Base-by-base conservation (phyloP, 192 early-diverging fungal genomes). In the Coemansia sp. region DNA sequence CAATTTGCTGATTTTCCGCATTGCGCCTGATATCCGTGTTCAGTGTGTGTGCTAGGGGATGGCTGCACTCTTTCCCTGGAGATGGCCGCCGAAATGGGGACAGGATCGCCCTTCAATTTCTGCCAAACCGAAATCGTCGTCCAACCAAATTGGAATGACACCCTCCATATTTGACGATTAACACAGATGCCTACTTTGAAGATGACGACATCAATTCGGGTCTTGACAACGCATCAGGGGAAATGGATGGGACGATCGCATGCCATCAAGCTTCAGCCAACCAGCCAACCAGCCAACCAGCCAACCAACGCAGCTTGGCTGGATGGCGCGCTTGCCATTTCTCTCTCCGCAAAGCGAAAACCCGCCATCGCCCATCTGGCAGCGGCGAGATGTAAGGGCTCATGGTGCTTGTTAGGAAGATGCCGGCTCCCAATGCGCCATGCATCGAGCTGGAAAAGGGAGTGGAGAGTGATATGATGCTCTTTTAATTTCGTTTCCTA, bases 81-180 rank as follows among this genome's bases (percentile, higher is more conserved):
- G 46, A 49, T 42, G 43, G 46, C 46, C 46, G 46, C 46, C 18
- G 21, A 48, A 48, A 48, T 35, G 43, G 43, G 46, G 46, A 56
- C 26, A 56, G 53, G 53, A 56, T 56, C 53, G 53, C 53, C 53
- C 15, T 49, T 56, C 53, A 31, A 33, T 56, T 33, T 56, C 31
- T 56, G 53, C 12, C 23, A 23, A 29, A 52, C n/a, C 23, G 21
- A n/a, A 52, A 7, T 52, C 28, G 20, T 25, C n/a, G 51, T n/a
- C 51, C 51, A 56, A 56, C 53, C 53, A 33, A 33, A 56, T 25
- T 21, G 46, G 46, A 56, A 56, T 25, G 29, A 31, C 28, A 31
- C 31, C 53, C 29, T 16, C 46, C 13, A 7, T 33, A 31, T 31
- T 56, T 56, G 9, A 16, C 7, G 29, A 56, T 56, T 33, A 56